Base-by-base conservation (phyloP, 345 rosid genomes). In the Cardamine resedifolia region DNA sequence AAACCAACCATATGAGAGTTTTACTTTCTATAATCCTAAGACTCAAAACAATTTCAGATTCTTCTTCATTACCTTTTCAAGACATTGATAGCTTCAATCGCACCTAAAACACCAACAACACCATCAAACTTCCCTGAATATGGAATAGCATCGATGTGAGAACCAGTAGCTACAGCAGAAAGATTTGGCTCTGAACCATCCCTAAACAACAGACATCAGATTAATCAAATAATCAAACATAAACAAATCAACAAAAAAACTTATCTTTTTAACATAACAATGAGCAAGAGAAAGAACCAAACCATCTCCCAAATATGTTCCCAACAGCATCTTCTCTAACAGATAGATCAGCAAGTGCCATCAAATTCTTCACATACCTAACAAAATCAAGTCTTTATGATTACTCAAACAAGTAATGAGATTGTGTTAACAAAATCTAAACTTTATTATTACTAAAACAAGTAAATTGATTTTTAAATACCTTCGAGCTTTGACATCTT, bases 111-210 rank as follows among this genome's bases (percentile, higher is more conserved):
- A 81, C 98, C 98, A 27, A 90, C 94, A 44, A 90, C 98, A 18
- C 98, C 97, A 78, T 94, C 98, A 77, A 84, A 94, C 79, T 90
- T 94, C 45, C 98, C 98, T 0, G 97, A 90, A 82, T 86, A 90
- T 3, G 98, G 98, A 79, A 94, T 94, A 72, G 98, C 98, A 86
- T 94, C 98, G 6, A 86, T 88, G 36, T 94, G 97, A 77, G 98
- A 94, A 75, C 97, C 98, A 28, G 97, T 89, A 8, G 92, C 98
- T 55, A 90, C 85, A 6, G 91, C 79, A 73, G 88, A 56, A 38
- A 87, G 97, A 79, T 76, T 79, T 58, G 87, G 84, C 69, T 90
- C 90, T 76, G 76, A 74, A 58, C 96, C 95, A 68, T 79, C 85
- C 98, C 97, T 89, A 80, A 45, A 15, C 45, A 33, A 31, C 21